Conservation (phyloP, 2,329 filamentous ascomycete species). For the Colletotrichum salicis region DNA sequence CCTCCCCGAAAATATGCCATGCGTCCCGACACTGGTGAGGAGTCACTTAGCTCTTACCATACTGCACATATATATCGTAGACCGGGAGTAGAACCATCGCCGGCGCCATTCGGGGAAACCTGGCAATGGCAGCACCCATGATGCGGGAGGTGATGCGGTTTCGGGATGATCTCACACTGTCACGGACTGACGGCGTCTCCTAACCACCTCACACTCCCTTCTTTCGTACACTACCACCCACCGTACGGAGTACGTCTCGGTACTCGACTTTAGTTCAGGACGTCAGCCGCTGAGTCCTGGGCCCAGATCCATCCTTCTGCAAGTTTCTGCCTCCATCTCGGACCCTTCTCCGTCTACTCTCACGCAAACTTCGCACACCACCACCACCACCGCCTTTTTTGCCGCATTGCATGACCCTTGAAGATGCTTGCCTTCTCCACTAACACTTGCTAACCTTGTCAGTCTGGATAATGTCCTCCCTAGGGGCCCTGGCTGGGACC, state of each 20-base stretch:
- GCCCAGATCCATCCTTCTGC: neutral
- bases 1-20: neutral
- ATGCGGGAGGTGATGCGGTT: neutral
- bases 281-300: neutral
- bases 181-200: neutral
- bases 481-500: neutral
- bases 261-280: neutral
- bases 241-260: neutral
- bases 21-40: neutral
- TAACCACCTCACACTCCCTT: neutral
- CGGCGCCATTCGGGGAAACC: neutral
- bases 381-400: neutral
- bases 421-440: constrained; percentile 3
- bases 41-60: neutral
- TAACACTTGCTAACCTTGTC: neutral
- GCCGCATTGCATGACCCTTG: neutral
- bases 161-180: neutral
- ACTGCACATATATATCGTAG: neutral
- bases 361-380: neutral
- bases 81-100: neutral
- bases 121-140: neutral
- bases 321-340: neutral
- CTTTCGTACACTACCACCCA: too few species aligned
- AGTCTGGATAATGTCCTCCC: neutral
- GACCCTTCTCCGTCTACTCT: neutral